Percentiles rank a stretch among this genome's conserved stretches.
Conservation (phyloP, 371 early-diverging fungal genomes). For the Funneliformis caledonium region DNA sequence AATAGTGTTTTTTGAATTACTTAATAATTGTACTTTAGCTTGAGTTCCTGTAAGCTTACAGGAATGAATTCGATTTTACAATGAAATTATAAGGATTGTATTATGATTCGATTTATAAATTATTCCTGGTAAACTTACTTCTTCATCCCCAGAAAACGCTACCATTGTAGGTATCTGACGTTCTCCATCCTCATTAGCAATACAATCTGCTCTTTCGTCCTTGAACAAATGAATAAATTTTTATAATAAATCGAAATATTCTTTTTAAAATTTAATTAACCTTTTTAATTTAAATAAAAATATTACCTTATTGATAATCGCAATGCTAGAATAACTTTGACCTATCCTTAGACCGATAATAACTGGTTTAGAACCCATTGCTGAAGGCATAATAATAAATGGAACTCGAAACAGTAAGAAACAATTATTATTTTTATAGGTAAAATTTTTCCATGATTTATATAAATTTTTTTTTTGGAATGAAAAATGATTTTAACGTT, state of each 20-base stretch:
- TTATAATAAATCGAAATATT: neutral
- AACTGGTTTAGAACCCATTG: neutral
- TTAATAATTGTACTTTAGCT: slow-evolving; percentile 88
- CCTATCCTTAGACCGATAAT: slow-evolving; percentile 92
- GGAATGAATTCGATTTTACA: neutral
- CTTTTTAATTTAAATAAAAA: neutral
- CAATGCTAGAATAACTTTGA: slow-evolving; percentile 87
- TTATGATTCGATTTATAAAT: neutral
- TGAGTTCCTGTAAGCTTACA: slow-evolving; percentile 88
- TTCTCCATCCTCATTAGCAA: slow-evolving; percentile 98
- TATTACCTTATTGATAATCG: slow-evolving; percentile 79
- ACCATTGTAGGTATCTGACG: slow-evolving; percentile 92
- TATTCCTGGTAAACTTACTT: slow-evolving; percentile 50
- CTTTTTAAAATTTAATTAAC: neutral
- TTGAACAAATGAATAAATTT: slow-evolving; percentile 49
- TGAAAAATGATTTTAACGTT: too few species aligned
- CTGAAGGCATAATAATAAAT: neutral
- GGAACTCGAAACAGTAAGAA: neutral
- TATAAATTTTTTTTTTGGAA: too few species aligned
- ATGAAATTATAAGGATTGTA: neutral
- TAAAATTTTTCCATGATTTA: neutral
- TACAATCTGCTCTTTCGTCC: slow-evolving; percentile 87
- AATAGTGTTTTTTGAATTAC: slow-evolving; percentile 88
- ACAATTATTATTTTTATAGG: neutral
- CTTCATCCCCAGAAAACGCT: slow-evolving; percentile 91